Base-by-base conservation (phyloP, 2,329 filamentous ascomycete genomes). In the Aspergillus hiratsukae region DNA sequence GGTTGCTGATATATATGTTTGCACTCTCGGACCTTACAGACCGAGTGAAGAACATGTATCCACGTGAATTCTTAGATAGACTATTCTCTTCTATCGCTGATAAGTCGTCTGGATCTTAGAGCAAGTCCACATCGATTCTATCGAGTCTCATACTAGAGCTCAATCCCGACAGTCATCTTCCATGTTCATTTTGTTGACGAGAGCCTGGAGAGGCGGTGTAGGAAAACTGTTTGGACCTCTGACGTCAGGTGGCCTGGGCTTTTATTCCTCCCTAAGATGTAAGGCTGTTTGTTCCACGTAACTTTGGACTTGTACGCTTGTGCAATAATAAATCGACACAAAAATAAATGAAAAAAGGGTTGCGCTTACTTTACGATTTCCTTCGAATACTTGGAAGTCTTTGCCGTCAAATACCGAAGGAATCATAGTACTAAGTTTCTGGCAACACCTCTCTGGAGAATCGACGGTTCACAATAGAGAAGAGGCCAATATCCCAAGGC, bases 171-270 rank as follows among this genome's bases (percentile, higher is more conserved):
- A 43, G 21, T 9, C 9, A 14, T 52, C 17, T 17, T 17, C 41
- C 10, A 35, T 35, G 8, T 27, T 19, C 14, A 37, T 37, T 7
- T 11, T 7, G 31, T 2, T 37, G 31, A 37, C 28, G 7, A 48
- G 48, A 35, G 29, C 31, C 29, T 48, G 41, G 58, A 64, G 46
- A 53, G 61, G 62, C 62, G 62, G 62, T 64, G 60, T 59, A 54
- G 55, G 37, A 52, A 52, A 52, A 41, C 4, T n/a, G 40, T 45
- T 48, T 28, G 25, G 35, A 17, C 48, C 28, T n/a, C 54, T 65
- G 63, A 65, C 61, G 61, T 65, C 63, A 64, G 52, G 45, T 57
- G 61, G 59, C 53, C 53, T 51, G 49, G 49, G 57, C 56, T 62
- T 54, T 40, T 9, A 28, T 40, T 28, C n/a, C 45, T 27, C 4